Base-by-base conservation (phyloP, 805 yeast genomes). In the Metschnikowia borealis region DNA sequence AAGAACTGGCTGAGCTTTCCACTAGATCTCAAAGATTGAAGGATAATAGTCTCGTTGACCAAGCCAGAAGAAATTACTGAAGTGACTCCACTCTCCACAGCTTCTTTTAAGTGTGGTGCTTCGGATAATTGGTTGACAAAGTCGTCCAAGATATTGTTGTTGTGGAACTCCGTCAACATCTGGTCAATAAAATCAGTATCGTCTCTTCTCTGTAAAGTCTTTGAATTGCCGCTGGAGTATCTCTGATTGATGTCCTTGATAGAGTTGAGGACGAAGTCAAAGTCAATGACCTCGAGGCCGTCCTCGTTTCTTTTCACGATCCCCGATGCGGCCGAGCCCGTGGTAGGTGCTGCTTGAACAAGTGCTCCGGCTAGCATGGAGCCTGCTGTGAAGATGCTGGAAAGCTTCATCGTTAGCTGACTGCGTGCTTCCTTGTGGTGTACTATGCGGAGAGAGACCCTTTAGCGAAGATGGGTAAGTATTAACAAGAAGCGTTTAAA, bases 311-410 rank as follows among this genome's bases (percentile, higher is more conserved):
- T 46, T 35, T 59, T 58, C 20, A 46, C 45, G 17, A 54, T 47
- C 20, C 45, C 51, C 29, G 52, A 31, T 2, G 54, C 53, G 5
- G 54, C 38, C 3, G 55, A 38, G n/a, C 54, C 50, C 6, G 49
- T 38, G 17, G 60, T 49, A 20, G 67, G 63, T 6, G 65, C 65
- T n/a, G 67, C 66, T 11, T 37, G 44, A 11, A 56, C 65, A 35
- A 64, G 41, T n/a, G 53, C 44, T n/a, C 58, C 51, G 6, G 61
- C 46, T 21, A 59, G 43, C 26, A 56, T 42, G n/a, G 62, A 42
- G 17, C 59, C 59, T 18, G 56, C 45, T 23, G 63, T 51, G 34
- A 60, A 48, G 31, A 60, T 46, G 29, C 53, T 38, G 15, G 58
- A 51, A 26, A 64, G 52, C 49, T 51, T 63, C 68, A 64, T 64